Conservation (phyloP, 2,329 filamentous ascomycete species). For the Phyllosticta capitalensis region DNA sequence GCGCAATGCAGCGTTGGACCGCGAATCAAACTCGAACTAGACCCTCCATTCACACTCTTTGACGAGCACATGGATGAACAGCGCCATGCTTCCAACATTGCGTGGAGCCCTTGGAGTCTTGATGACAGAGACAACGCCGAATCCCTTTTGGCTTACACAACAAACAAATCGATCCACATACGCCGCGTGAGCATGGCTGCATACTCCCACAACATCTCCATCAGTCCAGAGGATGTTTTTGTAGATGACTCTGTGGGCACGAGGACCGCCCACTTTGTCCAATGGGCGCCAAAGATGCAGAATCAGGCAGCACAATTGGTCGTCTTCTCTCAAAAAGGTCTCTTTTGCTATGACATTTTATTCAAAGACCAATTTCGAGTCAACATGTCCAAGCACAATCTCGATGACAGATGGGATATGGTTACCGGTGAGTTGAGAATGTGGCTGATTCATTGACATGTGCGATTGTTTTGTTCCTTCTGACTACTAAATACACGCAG, state of each 20-base stretch:
- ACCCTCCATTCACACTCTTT: constrained; percentile 13
- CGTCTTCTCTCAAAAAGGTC: constrained; percentile 21
- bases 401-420: constrained; percentile 35
- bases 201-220: not conserved
- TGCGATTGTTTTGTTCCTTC: not conserved
- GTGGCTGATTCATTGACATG: not conserved
- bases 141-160: constrained; percentile 28
- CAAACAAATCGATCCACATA: constrained; percentile 17
- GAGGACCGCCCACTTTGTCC: not conserved
- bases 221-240: not conserved
- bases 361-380: constrained; percentile 18
- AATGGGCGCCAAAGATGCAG: constrained; percentile 1
- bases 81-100: constrained; percentile 25
- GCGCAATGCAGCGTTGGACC: constrained; percentile 15
- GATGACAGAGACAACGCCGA: constrained; percentile 13
- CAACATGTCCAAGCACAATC: constrained; percentile 19
- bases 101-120: constrained; percentile 32
- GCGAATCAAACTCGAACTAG: not conserved
- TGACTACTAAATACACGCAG: constrained; percentile 13
- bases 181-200: constrained; percentile 1
- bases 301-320: constrained; percentile 19
- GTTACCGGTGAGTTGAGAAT: constrained; percentile 22
- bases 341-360: constrained; percentile 21
- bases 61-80: constrained; percentile 24
- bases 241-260: not conserved